Evolutionary conservation across 495 filamentous ascomycete genomes (phyloP), one percentile per base, ranked within the genome.

Genomic region (Alectoria sarmentosa): DNA sequence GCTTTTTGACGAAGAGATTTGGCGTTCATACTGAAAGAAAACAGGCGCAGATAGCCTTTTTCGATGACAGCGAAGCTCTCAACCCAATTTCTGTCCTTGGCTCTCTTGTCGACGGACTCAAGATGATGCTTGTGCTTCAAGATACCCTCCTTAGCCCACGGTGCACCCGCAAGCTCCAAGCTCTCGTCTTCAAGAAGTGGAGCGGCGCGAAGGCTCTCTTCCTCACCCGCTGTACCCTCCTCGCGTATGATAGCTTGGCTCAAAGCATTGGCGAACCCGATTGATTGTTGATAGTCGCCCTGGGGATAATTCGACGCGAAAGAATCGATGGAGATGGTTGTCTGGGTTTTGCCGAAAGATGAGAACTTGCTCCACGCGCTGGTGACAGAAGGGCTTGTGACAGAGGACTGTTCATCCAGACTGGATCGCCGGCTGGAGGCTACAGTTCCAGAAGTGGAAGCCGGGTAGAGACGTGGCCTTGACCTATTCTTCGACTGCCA

Each of bases 11-110:
- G 85, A 72, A 86, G 80, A 0, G 88, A 88, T 69, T 91, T 92
- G 64, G 79, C 82, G 4, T 87, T 82, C 23, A 87, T 84, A 64
- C 75, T 83, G 79, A 99, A 99, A 0, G 91, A 93, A 75, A 99
- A 99, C 5, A 99, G 80, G 41, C 90, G 91, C 81, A 99, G 85
- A 76, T 87, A 91, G n/a, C 94, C 94, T 69, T 94, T 95, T 67
- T 96, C 90, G 65, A 99, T 89, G 46, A 99, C 94, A n/a, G 93
- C 95, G 73, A 99, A 99, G 60, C 91, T 91, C 67, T 98, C 92
- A 61, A 82, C 87, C 94, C 94, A 99, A 62, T 89, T 91, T 34
- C 92, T 83, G 70, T 96, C 91, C 74, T 92, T 96, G 61, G 93
- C 89, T 69, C 88, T 87, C 80, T 94, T 96, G 67, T 94, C 92